A percentile compares a stretch with the other conserved stretches of the same genome.
phyloP scores from a whole-genome alignment of 1,139 yeast species.

The Scheffersomyces illinoinensis region DNA sequence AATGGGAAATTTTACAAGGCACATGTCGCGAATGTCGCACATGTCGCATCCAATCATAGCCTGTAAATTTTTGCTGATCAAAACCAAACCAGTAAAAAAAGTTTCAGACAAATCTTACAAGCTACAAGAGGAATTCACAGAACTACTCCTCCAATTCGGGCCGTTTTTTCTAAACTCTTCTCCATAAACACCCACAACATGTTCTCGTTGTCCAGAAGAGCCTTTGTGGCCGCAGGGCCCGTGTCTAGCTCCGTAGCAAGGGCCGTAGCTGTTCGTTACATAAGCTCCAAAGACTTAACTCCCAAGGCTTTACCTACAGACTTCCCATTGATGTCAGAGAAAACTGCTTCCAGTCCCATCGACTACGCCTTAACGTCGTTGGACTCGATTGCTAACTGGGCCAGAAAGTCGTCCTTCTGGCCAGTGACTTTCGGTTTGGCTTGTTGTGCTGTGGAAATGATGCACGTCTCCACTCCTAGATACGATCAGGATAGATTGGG shows the following conservation, averaged over 20 bases:
- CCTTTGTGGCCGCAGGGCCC: constrained; percentile 16
- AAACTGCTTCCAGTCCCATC: constrained; percentile 50
- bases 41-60: constrained; percentile 30
- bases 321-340: constrained; percentile 48
- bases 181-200: constrained; percentile 9
- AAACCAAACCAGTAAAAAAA: constrained; percentile 7
- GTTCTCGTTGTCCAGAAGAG: constrained; percentile 30
- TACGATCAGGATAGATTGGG: constrained; percentile 94
- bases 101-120: background rate
- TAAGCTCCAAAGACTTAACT: constrained; percentile 46
- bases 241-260: constrained; percentile 12
- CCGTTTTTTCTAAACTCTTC: background rate
- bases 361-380: constrained; percentile 86
- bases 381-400: constrained; percentile 88
- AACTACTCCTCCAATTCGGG: background rate
- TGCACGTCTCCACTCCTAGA: constrained; percentile 91
- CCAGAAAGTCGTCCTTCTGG: constrained; percentile 91
- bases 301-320: constrained; percentile 46
- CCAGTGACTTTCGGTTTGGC: constrained; percentile 92
- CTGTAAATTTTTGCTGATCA: constrained; percentile 32
- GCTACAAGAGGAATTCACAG: background rate
- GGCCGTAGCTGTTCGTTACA: constrained; percentile 22
- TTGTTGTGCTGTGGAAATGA: constrained; percentile 94
- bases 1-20: background rate
- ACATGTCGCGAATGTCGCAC: background rate